Percentiles rank a stretch among this genome's conserved stretches.
These are phyloP conservation scores for Teratosphaeria gauchensis DNA, from an alignment of 2,329 filamentous ascomycete species.

Conservation along the genomic window DNA sequence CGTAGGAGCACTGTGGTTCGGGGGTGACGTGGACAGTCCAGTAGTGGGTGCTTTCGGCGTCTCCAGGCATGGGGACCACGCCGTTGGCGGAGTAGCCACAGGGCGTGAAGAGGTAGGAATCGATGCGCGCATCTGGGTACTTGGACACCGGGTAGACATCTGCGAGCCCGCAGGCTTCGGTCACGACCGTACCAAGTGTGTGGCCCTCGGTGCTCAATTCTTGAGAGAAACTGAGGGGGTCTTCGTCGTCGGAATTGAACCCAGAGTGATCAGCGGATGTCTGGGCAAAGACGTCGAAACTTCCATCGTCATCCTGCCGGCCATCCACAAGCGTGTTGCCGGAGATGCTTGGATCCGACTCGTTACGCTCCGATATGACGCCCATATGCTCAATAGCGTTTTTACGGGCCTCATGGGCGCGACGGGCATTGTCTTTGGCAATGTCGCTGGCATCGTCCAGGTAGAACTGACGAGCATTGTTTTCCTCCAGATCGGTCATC, in stretches of 20 bases:
- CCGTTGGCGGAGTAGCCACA: conserved; percentile 97
- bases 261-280: conserved; percentile 54
- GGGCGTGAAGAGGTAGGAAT: conserved; percentile 91
- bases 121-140: conserved; percentile 87
- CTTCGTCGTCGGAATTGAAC: conserved; percentile 48
- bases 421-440: conserved; percentile 67
- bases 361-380: conserved; percentile 45
- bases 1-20: conserved; percentile 93
- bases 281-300: conserved; percentile 74
- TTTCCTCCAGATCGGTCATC: conserved; percentile 59
- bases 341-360: conserved; percentile 27
- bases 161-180: conserved; percentile 78
- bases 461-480: conserved; percentile 59
- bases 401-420: conserved; percentile 54
- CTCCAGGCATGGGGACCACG: conserved; percentile 68
- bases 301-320: conserved; percentile 33
- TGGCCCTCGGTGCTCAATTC: conserved; percentile 88
- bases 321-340: conserved; percentile 27
- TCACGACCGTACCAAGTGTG: conserved; percentile 82
- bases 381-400: conserved; percentile 51
- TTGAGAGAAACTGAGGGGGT: conserved; percentile 51
- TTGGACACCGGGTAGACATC: conserved; percentile 77
- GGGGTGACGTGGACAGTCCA: conserved; percentile 98
- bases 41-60: conserved; percentile 57
- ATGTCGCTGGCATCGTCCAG: conserved; percentile 79